Percentiles rank a stretch among this genome's conserved stretches.
These are phyloP conservation scores for Paspalum notatum DNA, from an alignment of 176 grass and related monocot genomes.

Conservation along the genomic window DNA sequence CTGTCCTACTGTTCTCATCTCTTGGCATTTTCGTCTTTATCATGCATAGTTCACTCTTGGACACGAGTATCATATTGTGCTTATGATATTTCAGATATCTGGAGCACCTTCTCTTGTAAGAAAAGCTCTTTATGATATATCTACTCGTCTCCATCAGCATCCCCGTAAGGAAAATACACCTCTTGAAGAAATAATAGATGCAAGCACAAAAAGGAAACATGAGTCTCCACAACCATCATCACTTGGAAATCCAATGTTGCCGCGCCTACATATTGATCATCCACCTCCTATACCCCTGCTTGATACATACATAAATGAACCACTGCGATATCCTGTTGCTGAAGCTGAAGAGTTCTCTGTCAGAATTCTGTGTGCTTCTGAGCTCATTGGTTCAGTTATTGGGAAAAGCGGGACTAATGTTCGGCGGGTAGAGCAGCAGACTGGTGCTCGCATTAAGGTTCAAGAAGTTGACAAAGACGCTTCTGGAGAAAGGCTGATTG, in stretches of 20 bases:
- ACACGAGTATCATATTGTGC: conserved; percentile 23
- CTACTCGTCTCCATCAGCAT: conserved; percentile 86
- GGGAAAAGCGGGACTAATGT: conserved; percentile 85
- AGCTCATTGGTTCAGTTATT: conserved; percentile 85
- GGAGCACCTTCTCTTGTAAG: conserved; percentile 74
- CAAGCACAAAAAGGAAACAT: conserved; percentile 70
- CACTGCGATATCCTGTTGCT: conserved; percentile 54
- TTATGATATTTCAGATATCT: conserved; percentile 70
- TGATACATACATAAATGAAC: conserved; percentile 66
- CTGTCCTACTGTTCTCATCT: not conserved
- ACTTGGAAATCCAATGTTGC: conserved; percentile 53
- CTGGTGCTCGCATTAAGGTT: conserved; percentile 81
- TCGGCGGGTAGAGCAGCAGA: conserved; percentile 82
- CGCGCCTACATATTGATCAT: conserved; percentile 51
- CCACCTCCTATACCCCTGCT: conserved; percentile 55
- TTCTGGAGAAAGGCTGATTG: conserved; percentile 78
- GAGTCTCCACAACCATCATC: conserved; percentile 50
- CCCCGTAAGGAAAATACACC: conserved; percentile 87
- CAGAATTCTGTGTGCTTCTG: conserved; percentile 77
- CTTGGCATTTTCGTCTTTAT: not conserved
- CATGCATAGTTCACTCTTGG: conserved; percentile 20
- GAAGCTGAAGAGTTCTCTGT: conserved; percentile 79
- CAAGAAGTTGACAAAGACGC: conserved; percentile 71
- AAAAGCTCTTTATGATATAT: conserved; percentile 93
- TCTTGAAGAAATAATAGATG: conserved; percentile 90